Evolutionary conservation across 345 rosid species (phyloP).

Genomic region (Hibiscus trionum): DNA sequence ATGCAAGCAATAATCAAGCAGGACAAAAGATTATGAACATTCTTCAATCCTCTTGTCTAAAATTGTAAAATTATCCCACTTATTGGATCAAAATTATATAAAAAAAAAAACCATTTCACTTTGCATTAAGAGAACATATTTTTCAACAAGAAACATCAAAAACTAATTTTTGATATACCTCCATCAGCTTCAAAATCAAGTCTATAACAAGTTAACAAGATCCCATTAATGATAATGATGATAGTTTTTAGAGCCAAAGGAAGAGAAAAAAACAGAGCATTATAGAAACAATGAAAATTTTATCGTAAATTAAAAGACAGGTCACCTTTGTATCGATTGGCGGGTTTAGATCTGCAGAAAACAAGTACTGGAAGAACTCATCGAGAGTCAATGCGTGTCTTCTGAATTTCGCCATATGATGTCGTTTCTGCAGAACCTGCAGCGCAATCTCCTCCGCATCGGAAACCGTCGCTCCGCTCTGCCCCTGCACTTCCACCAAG

Average conservation of each 20-base stretch:
- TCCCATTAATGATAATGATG: neutral
- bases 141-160: neutral
- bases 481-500: slow-evolving; percentile 45
- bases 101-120: neutral
- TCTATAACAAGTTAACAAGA: neutral
- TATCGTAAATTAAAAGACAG: neutral
- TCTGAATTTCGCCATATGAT: slow-evolving; percentile 53
- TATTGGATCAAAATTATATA: neutral
- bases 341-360: slow-evolving; percentile 56
- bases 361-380: slow-evolving; percentile 51
- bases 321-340: slow-evolving; percentile 44
- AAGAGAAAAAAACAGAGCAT: neutral
- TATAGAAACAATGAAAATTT: neutral
- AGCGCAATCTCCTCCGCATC: slow-evolving; percentile 55
- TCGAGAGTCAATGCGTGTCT: slow-evolving; percentile 59
- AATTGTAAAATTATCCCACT: neutral
- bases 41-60: neutral
- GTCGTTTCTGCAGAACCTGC: slow-evolving; percentile 45
- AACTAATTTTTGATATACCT: neutral
- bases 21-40: neutral
- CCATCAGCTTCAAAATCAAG: neutral
- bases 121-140: neutral
- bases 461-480: slow-evolving; percentile 18
- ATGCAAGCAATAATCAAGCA: neutral
- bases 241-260: neutral